Evolutionary conservation across 768 basidiomycete species (phyloP), one percentile per base, ranked within the genome.

Genomic region (Rhizopogon salebrosus): DNA sequence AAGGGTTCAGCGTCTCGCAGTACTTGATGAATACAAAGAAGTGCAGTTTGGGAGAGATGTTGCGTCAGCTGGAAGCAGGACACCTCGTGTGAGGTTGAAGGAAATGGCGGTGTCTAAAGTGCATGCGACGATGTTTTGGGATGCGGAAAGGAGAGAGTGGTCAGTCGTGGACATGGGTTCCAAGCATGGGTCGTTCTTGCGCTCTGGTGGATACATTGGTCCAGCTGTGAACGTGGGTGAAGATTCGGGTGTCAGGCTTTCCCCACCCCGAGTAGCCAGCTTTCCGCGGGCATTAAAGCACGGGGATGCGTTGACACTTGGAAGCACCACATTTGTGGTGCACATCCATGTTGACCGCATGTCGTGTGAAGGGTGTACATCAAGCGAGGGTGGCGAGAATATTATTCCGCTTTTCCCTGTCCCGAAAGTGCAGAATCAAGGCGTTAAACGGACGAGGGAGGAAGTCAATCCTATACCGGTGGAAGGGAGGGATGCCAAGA

Each of bases 71-170:
- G 82, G 80, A 10, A 76, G 72, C 23, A 69, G 71, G 10, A 80
- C 68, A 4, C 85, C 88, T 10, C 76, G 83, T 26, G 73, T 93
- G 50, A 80, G 91, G 41, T 69, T 93, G 34, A 89, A 87, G 68
- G 89, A 92, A 70, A 86, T 93, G 83, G 78, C 80, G 55, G 88
- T 92, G 10, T 90, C 87, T 2, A 92, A 92, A 67, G 57, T 86
- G 49, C 91, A 93, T 61, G 85, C 88, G 8, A 87, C 84, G 3
- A 72, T 79, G 1, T 92, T 80, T 62, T 90, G 84, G 84, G 84
- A 90, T 63, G 70, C 71, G 31, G 65, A 66, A 26, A 74, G 79
- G 51, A 64, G 69, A 13, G 78, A 80, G 53, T 92, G 89, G 89
- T 77, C 79, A 3, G 70, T 89, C 27, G 88, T 91, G 9, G 91